phyloP scores from a whole-genome alignment of 176 grass and related monocot species.

The Eragrostis nindensis region DNA sequence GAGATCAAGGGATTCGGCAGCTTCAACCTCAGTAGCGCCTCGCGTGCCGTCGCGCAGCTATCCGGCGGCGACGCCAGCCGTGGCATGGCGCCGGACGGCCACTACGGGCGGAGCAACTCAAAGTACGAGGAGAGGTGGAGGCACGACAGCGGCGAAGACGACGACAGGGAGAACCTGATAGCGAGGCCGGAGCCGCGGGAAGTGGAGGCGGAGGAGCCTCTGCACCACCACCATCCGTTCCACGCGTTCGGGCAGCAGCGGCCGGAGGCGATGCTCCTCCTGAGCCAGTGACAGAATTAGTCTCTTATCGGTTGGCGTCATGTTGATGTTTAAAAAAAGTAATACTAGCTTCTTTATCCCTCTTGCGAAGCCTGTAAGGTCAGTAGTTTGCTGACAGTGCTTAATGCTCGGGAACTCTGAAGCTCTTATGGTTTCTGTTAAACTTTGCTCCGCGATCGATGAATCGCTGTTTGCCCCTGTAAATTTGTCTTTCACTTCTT shows the following conservation, averaged over 20 bases:
- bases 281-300: constrained; percentile 51
- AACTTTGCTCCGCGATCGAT: background rate
- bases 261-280: constrained; percentile 52
- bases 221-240: constrained; percentile 56
- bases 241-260: constrained; percentile 45
- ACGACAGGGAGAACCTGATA: constrained; percentile 63
- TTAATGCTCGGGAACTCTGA: constrained; percentile 1
- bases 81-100: background rate
- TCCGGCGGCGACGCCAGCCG: background rate
- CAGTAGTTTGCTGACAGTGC: constrained; percentile 46
- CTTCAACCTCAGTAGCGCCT: constrained; percentile 59
- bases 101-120: constrained; percentile 65
- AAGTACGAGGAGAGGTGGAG: constrained; percentile 36
- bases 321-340: background rate
- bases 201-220: constrained; percentile 37
- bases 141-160: background rate
- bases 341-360: background rate
- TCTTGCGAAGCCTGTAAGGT: background rate
- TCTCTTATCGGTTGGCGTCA: background rate
- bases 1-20: constrained; percentile 89
- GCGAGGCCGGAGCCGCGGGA: constrained; percentile 32
- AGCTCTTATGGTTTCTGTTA: background rate
- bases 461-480: background rate
- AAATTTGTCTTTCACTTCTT: constrained; percentile 7
- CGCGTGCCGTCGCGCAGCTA: background rate